Base-by-base conservation (phyloP, 352 stramenopile species). In the Blastocystis sp. region DNA sequence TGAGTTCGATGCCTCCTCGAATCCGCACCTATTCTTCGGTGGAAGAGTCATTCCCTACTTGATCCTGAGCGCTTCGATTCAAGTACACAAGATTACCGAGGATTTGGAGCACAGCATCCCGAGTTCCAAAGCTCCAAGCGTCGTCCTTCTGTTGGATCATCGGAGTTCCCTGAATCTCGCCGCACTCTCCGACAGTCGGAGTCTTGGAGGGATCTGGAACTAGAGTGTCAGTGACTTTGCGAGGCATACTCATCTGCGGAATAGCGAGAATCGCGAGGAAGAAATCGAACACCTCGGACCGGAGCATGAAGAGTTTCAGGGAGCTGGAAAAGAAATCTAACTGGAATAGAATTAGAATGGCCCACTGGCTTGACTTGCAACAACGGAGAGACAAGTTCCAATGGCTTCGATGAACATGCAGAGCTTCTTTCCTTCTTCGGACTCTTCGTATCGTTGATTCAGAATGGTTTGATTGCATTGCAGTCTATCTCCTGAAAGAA, bases 91-190 rank as follows among this genome's bases (percentile, higher is more conserved):
- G n/a, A 32, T 81, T 81, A 1, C 69, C 69, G 4, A 81, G 69
- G 21, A 81, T 27, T 32, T 81, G 69, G 2, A 81, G 46, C 11
- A 65, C 69, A 0, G 69, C 46, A 61, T 81, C 69, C 8, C 69
- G 69, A 16, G 69, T 81, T 0, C 69, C 69, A 32, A 57, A 46
- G 29, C 42, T 32, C 69, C 69, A 81, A n/a, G 63, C 14, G 40
- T 81, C 69, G 24, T 81, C 51, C 53, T 63, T 16, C 32, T 81
- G 69, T 11, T 59, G 36, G 29, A 81, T 81, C 69, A 81, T 64
- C 18, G 69, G 40, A 36, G 44, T 44, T 18, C 36, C 40, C 38
- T 73, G 29, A 21, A 53, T 48, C 38, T 73, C 61, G 4, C 56
- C 56, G 7, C n/a, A 65, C n/a, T 65, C 56, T 11, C 40, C 61